Conservation (phyloP, 257 asterid species). For the Rhazya stricta region DNA sequence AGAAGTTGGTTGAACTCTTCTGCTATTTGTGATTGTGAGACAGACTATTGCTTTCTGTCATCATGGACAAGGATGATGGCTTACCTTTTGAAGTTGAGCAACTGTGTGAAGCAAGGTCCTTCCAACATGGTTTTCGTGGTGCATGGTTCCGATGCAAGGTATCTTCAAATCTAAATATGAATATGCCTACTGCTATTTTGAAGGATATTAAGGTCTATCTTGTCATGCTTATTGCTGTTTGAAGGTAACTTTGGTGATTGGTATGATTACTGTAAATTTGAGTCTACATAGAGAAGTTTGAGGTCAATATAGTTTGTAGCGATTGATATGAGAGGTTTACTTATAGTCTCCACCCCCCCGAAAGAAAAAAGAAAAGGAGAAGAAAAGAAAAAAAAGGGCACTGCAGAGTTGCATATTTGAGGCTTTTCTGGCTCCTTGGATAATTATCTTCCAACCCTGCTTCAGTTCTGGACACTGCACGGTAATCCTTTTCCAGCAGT, state of each 20-base stretch:
- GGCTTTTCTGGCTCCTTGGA: background rate
- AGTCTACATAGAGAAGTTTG: background rate
- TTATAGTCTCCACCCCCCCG: too few relatives aligned
- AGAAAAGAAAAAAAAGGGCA: too few relatives aligned
- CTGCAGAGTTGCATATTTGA: background rate
- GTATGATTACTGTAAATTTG: background rate
- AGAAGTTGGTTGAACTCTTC: background rate
- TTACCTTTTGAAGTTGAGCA: slow-evolving; percentile 45
- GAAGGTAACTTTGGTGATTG: background rate
- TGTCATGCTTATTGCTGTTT: too few relatives aligned
- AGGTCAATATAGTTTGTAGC: background rate
- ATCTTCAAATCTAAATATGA: background rate
- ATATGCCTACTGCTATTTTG: too few relatives aligned
- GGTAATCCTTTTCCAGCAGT: background rate
- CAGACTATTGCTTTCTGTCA: background rate
- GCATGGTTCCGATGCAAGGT: slow-evolving; percentile 52
- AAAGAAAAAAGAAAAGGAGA: background rate
- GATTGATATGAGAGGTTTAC: background rate
- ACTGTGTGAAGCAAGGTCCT: slow-evolving; percentile 39
- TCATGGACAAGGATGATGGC: slow-evolving; percentile 20
- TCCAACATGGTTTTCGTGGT: slow-evolving; percentile 41
- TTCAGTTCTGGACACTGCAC: background rate
- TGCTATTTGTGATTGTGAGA: background rate
- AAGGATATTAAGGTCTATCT: too few relatives aligned
- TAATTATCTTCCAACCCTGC: background rate